Percentiles rank a stretch among this genome's conserved stretches.
Conservation (phyloP, 495 filamentous ascomycete species). For the Sordaria brevicollis region DNA sequence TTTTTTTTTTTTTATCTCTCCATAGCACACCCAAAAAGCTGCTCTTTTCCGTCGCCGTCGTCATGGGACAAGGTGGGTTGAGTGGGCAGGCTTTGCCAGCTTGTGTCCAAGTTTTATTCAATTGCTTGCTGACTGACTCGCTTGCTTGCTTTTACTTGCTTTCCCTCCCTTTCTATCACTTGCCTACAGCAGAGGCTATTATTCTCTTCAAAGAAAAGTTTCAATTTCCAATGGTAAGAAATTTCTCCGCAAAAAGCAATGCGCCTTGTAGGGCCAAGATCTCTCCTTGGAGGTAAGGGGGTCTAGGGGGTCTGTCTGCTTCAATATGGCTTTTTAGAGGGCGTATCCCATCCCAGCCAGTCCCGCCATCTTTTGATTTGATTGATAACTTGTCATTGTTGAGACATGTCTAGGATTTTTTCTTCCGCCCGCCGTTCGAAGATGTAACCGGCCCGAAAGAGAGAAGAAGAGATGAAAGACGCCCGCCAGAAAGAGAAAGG, state of each 20-base stretch:
- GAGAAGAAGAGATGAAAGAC: not conserved
- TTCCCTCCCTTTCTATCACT: not conserved
- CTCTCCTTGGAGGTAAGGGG: not conserved
- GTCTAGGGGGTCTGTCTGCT: not conserved
- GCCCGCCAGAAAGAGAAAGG: not conserved
- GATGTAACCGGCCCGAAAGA: not conserved
- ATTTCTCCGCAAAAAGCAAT: slow-evolving; percentile 4
- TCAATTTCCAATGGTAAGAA: not conserved
- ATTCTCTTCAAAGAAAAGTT: not conserved
- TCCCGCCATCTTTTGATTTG: not conserved
- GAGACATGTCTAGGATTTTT: not conserved
- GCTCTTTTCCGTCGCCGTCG: not conserved
- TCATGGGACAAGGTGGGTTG: not conserved
- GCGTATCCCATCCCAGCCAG: not conserved
- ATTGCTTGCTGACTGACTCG: not conserved
- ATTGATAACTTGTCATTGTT: not conserved
- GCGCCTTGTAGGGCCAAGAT: not conserved
- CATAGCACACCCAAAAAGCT: no score
- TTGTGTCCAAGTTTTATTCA: not conserved
- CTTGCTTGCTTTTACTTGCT: not conserved
- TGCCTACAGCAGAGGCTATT: not conserved
- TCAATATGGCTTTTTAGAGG: not conserved
- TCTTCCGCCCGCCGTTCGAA: slow-evolving; percentile 1
- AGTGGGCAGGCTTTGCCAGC: not conserved
- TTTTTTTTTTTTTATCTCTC: not conserved